Evolutionary conservation across 148 eudicot species (phyloP), one percentile per base, ranked within the genome.

Genomic region (Dysphania ambrosioides): DNA sequence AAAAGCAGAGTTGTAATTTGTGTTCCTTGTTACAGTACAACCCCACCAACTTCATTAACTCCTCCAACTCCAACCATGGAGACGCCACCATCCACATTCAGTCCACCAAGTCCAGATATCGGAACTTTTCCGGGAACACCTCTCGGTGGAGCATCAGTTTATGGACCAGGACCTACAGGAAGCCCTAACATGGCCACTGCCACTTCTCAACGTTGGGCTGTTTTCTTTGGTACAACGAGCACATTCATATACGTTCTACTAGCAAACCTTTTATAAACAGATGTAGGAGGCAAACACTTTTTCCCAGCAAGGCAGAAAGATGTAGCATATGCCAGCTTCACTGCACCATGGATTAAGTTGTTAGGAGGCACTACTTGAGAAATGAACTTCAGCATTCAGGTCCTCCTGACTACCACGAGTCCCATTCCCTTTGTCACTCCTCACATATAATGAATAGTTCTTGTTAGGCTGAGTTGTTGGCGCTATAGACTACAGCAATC

Each of bases 111-210:
- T 70, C 81, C 85, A 56, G 77, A 86, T 24, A 72, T 72, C 34
- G 75, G 80, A 66, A 44, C 60, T 31, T 66, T 77, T 44, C 74
- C 74, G 53, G 72, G 75, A 59, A 74, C 66, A 59, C 86, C 87
- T 47, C 66, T 72, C 18, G 82, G 80, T 74, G 83, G 79, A 77
- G 83, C 87, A 59, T 67, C 82, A 34, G 80, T 68, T 51, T 84
- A 79, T 49, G 95, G 91, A 38, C 63, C 78, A 38, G 93, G 85
- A 75, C 98, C 98, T 31, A 83, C 83, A 64, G 92, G 85, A 57
- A 81, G 85, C 76, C 97, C 98, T 34, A 95, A 75, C 77, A 83
- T 77, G 72, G 93, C 89, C 66, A 73, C 79, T 63, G 70, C 82
- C 68, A 26, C 74, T 58, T 66, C 83, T 5, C 75, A 47, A 73